These are phyloP conservation scores for Spiromastix sp. DNA, from an alignment of 2,329 filamentous ascomycete species.

Conservation along the genomic window DNA sequence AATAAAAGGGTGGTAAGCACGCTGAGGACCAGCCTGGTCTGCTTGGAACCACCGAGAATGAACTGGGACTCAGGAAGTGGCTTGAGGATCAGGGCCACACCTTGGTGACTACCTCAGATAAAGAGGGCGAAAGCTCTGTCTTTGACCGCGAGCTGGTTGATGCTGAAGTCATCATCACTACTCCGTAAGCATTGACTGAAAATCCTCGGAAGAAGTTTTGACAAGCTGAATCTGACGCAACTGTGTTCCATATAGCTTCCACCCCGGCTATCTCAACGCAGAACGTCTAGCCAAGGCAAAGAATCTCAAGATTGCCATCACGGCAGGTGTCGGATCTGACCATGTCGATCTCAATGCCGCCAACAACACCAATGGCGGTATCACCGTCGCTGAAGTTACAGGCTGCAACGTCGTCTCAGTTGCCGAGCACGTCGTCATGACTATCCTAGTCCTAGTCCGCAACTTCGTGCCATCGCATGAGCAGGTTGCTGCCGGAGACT, in stretches of 20 bases:
- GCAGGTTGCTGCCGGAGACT: constrained; percentile 77
- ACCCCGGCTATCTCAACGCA: constrained; percentile 92
- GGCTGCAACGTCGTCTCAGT: constrained; percentile 98
- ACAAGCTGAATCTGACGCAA: neutral
- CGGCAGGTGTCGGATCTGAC: constrained; percentile 95
- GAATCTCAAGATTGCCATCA: constrained; percentile 96
- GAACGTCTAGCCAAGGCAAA: constrained; percentile 96
- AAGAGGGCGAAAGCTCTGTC: constrained; percentile 84
- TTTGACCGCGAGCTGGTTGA: constrained; percentile 96
- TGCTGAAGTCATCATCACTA: constrained; percentile 98
- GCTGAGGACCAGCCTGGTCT: constrained; percentile 79
- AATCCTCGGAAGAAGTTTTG: no score
- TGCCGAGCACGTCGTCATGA: constrained; percentile 98
- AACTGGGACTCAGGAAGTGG: constrained; percentile 95
- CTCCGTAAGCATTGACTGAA: constrained; percentile 52
- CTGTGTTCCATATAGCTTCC: constrained; percentile 56
- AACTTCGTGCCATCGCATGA: constrained; percentile 99
- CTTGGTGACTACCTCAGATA: constrained; percentile 93
- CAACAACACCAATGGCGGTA: constrained; percentile 95
- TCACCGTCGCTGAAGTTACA: constrained; percentile 96
- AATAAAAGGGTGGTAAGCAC: constrained; percentile 60
- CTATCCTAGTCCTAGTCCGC: constrained; percentile 87
- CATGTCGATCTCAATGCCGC: constrained; percentile 95
- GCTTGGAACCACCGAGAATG: constrained; percentile 94
- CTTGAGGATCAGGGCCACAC: constrained; percentile 95